Conservation (phyloP, 1,139 yeast species). For the Yamadazyma kanchanaburiensis region DNA sequence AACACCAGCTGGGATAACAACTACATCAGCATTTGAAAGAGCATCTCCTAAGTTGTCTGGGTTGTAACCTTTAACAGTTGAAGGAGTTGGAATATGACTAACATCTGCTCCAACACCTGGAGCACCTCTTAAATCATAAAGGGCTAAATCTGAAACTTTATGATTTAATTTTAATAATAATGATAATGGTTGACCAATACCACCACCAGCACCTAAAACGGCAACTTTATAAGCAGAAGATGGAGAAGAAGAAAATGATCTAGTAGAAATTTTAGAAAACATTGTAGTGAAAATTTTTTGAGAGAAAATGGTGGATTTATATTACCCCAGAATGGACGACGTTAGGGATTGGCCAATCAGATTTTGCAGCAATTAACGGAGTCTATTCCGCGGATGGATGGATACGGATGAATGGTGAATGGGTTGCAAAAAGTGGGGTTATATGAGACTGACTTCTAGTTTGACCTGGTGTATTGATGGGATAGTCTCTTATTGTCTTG, state of each 20-base stretch:
- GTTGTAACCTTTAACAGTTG: conserved; percentile 65
- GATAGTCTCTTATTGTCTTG: too few relatives aligned
- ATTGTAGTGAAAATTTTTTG: conserved; percentile 15
- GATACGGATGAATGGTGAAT: too few relatives aligned
- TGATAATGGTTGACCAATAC: conserved; percentile 93
- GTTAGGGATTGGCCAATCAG: too few relatives aligned
- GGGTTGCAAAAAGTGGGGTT: too few relatives aligned
- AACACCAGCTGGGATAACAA: conserved; percentile 93
- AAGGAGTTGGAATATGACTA: conserved; percentile 83
- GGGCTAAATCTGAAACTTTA: conserved; percentile 60
- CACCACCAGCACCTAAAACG: conserved; percentile 81
- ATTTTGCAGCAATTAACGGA: too few relatives aligned
- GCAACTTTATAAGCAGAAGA: conserved; percentile 68
- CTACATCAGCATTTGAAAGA: conserved; percentile 67
- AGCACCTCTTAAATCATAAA: conserved; percentile 86
- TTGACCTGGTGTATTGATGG: too few relatives aligned
- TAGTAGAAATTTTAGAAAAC: conserved; percentile 53
- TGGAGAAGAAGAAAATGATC: conserved; percentile 64
- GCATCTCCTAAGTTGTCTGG: conserved; percentile 64
- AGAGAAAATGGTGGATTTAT: too few relatives aligned
- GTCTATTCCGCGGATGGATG: too few relatives aligned
- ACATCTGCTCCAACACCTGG: conserved; percentile 94
- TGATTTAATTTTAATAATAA: conserved; percentile 70
- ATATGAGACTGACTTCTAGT: too few relatives aligned
- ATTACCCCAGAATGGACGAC: too few relatives aligned